A percentile compares a stretch with the other conserved stretches of the same genome.
Evolutionary conservation across 805 yeast species (phyloP).

Genomic region (Suhomyces canberraensis): DNA sequence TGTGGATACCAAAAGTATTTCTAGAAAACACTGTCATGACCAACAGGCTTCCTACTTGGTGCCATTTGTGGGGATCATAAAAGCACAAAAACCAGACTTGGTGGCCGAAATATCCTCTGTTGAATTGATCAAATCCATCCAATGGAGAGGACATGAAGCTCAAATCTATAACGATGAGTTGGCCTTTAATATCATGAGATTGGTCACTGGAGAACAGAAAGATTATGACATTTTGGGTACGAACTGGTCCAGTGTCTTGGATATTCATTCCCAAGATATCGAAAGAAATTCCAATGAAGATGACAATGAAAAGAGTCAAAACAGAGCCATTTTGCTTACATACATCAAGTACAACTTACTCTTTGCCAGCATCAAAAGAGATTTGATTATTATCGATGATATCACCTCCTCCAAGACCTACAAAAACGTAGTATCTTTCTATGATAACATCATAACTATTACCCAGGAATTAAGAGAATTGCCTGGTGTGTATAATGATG

Average conservation of each 20-base stretch:
- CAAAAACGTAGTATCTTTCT: slow-evolving; percentile 48
- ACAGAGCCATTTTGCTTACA: slow-evolving; percentile 70
- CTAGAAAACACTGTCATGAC: slow-evolving; percentile 22
- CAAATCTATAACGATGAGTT: slow-evolving; percentile 66
- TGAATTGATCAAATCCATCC: slow-evolving; percentile 30
- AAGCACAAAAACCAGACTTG: slow-evolving; percentile 32
- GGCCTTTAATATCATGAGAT: slow-evolving; percentile 53
- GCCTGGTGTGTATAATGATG: slow-evolving; percentile 92
- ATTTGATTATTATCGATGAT: slow-evolving; percentile 32
- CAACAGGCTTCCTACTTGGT: slow-evolving; percentile 28
- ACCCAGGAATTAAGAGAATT: slow-evolving; percentile 64
- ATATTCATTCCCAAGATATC: slow-evolving; percentile 54
- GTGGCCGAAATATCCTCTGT: slow-evolving; percentile 29
- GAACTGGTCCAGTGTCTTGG: slow-evolving; percentile 70
- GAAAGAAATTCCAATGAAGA: slow-evolving; percentile 46
- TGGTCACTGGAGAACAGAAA: slow-evolving; percentile 12
- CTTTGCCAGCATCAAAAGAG: slow-evolving; percentile 71
- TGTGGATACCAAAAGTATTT: slow-evolving; percentile 6
- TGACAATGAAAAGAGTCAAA: slow-evolving; percentile 60
- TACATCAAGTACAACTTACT: slow-evolving; percentile 68
- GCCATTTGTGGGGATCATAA: slow-evolving; percentile 40
- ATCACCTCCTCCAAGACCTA: slow-evolving; percentile 10
- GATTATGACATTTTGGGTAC: slow-evolving; percentile 56
- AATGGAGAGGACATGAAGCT: slow-evolving; percentile 60
- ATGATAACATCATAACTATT: slow-evolving; percentile 50